Conservation (phyloP, 495 filamentous ascomycete genomes). For the Evernia prunastri region DNA sequence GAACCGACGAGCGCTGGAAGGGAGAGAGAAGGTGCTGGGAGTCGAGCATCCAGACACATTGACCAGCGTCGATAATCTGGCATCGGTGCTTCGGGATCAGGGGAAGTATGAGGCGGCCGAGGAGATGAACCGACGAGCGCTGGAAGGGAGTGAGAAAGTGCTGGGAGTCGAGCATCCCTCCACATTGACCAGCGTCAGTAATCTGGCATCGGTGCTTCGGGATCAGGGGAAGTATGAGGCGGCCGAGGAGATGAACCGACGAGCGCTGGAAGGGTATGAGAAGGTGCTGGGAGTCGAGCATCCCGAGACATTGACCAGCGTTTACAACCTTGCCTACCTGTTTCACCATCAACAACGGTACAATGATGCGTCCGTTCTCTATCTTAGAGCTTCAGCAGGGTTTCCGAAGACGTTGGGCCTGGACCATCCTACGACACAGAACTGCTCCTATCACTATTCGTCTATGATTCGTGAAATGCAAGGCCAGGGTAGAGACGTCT, state of each 20-base stretch:
- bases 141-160: too few species aligned
- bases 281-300: slow-evolving; percentile 33
- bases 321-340: slow-evolving; percentile 6
- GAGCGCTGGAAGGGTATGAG: slow-evolving; percentile 23
- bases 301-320: slow-evolving; percentile 33
- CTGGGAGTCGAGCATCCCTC: too few species aligned
- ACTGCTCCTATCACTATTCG: neutral
- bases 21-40: too few species aligned
- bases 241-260: slow-evolving; percentile 12
- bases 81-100: too few species aligned
- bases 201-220: neutral
- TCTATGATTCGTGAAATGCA: too few species aligned
- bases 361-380: slow-evolving; percentile 4
- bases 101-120: too few species aligned
- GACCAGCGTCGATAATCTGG: too few species aligned
- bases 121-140: too few species aligned
- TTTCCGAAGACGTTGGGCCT: neutral
- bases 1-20: too few species aligned
- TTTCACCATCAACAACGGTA: slow-evolving; percentile 6
- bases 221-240: slow-evolving; percentile 16
- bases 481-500: too few species aligned
- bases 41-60: too few species aligned
- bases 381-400: slow-evolving; percentile 3
- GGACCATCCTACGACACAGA: neutral
- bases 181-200: too few species aligned